Percentiles rank a stretch among this genome's conserved stretches.
These are phyloP conservation scores for Colletotrichum caudatum DNA, from an alignment of 2,329 filamentous ascomycete species.

Conservation along the genomic window DNA sequence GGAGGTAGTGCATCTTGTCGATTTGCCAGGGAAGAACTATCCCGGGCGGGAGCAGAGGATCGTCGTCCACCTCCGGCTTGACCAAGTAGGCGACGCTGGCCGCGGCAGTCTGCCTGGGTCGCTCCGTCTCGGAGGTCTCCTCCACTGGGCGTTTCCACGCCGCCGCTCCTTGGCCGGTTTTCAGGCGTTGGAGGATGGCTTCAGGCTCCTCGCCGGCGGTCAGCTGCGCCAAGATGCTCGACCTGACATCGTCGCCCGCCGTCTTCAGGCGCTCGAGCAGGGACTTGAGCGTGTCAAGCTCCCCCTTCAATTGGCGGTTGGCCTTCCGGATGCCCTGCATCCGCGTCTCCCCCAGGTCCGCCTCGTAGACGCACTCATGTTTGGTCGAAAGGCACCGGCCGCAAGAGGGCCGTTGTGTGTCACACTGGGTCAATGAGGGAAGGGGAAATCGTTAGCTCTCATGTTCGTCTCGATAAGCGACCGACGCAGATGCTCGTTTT, in stretches of 20 bases:
- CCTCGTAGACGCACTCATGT: constrained; percentile 28
- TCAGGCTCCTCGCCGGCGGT: constrained; percentile 18
- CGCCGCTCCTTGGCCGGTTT: not conserved
- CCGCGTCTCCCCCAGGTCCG: constrained; percentile 31
- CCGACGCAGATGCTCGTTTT: not conserved
- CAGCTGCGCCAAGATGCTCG: constrained; percentile 16
- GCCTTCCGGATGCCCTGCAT: constrained; percentile 36
- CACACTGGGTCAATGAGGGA: constrained; percentile 7
- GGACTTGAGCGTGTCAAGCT: constrained; percentile 23
- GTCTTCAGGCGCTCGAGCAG: constrained; percentile 26
- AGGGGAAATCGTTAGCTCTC: not conserved
- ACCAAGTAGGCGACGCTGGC: not conserved
- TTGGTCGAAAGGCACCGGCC: constrained; percentile 13
- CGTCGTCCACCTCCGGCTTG: constrained; percentile 12
- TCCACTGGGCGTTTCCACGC: not conserved
- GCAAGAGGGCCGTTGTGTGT: constrained; percentile 28
- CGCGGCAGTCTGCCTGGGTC: not conserved
- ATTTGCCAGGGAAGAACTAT: constrained; percentile 19
- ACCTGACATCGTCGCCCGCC: constrained; percentile 4
- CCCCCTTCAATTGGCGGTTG: constrained; percentile 18
- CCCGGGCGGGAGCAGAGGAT: constrained; percentile 1
- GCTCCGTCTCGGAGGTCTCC: not conserved
- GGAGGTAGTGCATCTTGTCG: constrained; percentile 35
- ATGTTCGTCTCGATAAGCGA: not conserved
- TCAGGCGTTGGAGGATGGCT: constrained; percentile 1